Evolutionary conservation across 768 basidiomycete genomes (phyloP), one percentile per base, ranked within the genome.

Genomic region (Trametes villosa): DNA sequence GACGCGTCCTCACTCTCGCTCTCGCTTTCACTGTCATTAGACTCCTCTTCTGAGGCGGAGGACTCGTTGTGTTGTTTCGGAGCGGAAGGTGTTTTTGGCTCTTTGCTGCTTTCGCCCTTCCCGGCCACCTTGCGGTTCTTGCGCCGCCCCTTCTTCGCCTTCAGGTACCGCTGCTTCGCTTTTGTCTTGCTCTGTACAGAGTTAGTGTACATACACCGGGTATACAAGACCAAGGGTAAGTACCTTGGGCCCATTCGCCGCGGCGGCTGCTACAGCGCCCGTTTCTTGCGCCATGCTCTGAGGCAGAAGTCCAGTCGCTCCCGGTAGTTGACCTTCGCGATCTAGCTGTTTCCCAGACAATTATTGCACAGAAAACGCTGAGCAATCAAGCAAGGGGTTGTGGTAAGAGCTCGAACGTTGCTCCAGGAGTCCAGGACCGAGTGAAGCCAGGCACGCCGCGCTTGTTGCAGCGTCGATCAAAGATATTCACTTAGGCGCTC

Each of bases 111-210:
- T 9, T 45, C 48, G 15, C 33, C n/a, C 34, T 51, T 46, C 24
- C 29, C 27, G n/a, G 52, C 47, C 24, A 30, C 30, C 13, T 77
- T 81, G 60, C 75, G 75, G 50, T 75, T 78, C 74, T 88, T 90
- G 70, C 83, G 81, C 56, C 87, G 79, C 51, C 83, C 79, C 63
- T 84, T 85, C 75, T 94, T 94, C 50, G 84, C 84, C 69, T 83
- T 86, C 42, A 92, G 76, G 70, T 94, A 92, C 60, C 86, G 78
- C 65, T 84, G 74, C 71, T 92, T 90, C 1, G 89, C 87, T 57
- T 82, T 87, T 1, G 91, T 90, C 75, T 89, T 89, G 45, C 71
- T 71, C 81, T 86, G 65, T 3, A 9, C 9, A 15, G 8, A 27
- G 9, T 63, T 8, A 47, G 44, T 31, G 8, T 42, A 15, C 12